Evolutionary conservation across 164 flowering plant genomes (phyloP).

Genomic region (Chimonanthus salicifolius): DNA sequence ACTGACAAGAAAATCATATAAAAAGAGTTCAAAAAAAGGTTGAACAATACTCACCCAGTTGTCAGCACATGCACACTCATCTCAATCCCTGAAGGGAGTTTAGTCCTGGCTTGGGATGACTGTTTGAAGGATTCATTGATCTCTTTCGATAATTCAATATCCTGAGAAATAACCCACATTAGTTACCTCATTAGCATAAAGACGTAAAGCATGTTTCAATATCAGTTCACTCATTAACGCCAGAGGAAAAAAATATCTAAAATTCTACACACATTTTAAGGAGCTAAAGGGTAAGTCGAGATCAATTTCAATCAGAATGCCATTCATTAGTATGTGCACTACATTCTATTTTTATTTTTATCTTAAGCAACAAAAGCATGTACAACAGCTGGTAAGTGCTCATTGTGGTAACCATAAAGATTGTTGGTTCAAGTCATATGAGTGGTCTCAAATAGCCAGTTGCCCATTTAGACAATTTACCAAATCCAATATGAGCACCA

Average conservation of each 20-base stretch:
- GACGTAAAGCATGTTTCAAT: neutral
- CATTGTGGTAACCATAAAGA: too few species aligned
- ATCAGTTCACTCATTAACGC: neutral
- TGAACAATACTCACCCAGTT: constrained; percentile 53
- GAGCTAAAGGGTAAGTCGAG: too few species aligned
- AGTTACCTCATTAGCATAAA: neutral
- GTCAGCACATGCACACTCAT: constrained; percentile 93
- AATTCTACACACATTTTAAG: too few species aligned
- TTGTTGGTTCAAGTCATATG: too few species aligned
- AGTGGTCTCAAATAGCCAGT: too few species aligned
- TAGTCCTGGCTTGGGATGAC: constrained; percentile 89
- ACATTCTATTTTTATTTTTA: too few species aligned
- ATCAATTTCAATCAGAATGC: too few species aligned
- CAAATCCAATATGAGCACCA: too few species aligned
- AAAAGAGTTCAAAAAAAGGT: neutral
- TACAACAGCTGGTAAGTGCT: too few species aligned
- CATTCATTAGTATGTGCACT: too few species aligned
- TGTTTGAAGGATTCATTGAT: constrained; percentile 93
- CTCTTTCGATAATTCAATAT: constrained; percentile 87
- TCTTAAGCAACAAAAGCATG: too few species aligned
- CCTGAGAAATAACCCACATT: constrained; percentile 33
- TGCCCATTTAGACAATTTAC: too few species aligned
- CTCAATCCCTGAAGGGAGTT: constrained; percentile 91
- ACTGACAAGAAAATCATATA: neutral
- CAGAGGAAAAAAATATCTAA: neutral